Evolutionary conservation across 257 asterid species (phyloP).

Genomic region (Linaria vulgaris): DNA sequence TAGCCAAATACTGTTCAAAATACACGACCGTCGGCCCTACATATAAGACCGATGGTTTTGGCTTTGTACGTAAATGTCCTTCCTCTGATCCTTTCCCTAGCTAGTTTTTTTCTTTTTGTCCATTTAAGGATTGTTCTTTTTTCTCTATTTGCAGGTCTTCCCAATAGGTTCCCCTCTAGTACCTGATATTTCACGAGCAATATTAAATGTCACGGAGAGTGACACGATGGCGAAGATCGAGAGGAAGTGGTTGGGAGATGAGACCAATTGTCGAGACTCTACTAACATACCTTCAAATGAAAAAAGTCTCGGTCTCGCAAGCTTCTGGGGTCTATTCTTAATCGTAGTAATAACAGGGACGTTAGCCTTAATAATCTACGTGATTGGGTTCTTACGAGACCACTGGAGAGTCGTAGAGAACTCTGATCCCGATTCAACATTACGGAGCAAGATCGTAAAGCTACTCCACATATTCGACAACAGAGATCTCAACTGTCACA

Average conservation of each 20-base stretch:
- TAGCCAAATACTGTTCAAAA: slow-evolving; percentile 27
- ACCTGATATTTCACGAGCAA: too few relatives aligned
- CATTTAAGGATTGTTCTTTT: too few relatives aligned
- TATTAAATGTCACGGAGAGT: too few relatives aligned
- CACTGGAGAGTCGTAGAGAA: slow-evolving; percentile 9
- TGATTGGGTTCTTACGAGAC: slow-evolving; percentile 28
- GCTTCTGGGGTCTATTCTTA: slow-evolving; percentile 51
- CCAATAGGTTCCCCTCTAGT: too few relatives aligned
- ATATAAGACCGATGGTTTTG: slow-evolving; percentile 35
- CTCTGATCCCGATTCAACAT: slow-evolving; percentile 5
- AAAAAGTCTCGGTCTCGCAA: slow-evolving; percentile 28
- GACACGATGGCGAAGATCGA: slow-evolving; percentile 24
- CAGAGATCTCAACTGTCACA: slow-evolving; percentile 39
- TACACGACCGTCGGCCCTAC: slow-evolving; percentile 34
- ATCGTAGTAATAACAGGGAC: slow-evolving; percentile 29
- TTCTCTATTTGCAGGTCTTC: too few relatives aligned
- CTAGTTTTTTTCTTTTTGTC: too few relatives aligned
- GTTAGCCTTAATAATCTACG: slow-evolving; percentile 29
- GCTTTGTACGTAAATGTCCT: slow-evolving; percentile 42
- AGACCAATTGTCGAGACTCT: slow-evolving; percentile 13
- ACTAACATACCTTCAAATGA: slow-evolving; percentile 1
- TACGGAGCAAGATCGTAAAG: slow-evolving; percentile 21
- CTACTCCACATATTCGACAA: slow-evolving; percentile 26
- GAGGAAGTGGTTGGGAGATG: slow-evolving; percentile 22
- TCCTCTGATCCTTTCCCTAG: too few relatives aligned